Evolutionary conservation across 1,284 basidiomycete species (phyloP).

Genomic region (Sporisorium iseilematis-ciliati): DNA sequence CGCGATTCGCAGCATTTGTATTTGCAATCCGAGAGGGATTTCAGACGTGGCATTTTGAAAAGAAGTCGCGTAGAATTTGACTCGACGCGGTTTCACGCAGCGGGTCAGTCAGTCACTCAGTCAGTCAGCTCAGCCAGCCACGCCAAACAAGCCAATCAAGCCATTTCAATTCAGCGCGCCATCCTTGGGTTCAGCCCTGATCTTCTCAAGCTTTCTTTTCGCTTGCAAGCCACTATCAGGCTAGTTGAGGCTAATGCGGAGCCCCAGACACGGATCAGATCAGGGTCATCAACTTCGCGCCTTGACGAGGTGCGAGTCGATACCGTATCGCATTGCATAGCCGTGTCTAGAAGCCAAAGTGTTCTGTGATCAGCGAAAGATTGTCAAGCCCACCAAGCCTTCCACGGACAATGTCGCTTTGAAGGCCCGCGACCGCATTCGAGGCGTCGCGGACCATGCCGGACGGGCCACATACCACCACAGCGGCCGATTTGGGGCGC

Average conservation of each 20-base stretch:
- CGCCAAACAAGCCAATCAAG: constrained; percentile 2
- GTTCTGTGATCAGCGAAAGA: constrained; percentile 41
- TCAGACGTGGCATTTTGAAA: constrained; percentile 7
- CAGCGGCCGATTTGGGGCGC: constrained; percentile 20
- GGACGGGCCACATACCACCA: constrained; percentile 43
- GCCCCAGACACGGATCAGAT: not conserved
- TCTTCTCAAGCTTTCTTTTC: not conserved
- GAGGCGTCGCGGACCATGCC: constrained; percentile 49
- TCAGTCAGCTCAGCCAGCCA: constrained; percentile 1
- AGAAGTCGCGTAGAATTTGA: constrained; percentile 18
- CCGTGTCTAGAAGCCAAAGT: constrained; percentile 33
- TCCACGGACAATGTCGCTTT: constrained; percentile 37
- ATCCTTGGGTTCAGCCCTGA: not conserved
- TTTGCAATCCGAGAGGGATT: constrained; percentile 7
- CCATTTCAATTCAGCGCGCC: not conserved
- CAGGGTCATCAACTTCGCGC: too few relatives aligned
- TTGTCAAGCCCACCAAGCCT: constrained; percentile 15
- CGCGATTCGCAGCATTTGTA: constrained; percentile 15
- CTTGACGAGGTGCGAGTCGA: not conserved
- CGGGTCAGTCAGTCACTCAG: not conserved
- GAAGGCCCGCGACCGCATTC: constrained; percentile 31
- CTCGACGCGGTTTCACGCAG: constrained; percentile 27
- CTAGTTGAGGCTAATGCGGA: not conserved
- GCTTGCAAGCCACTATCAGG: not conserved
- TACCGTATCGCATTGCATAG: not conserved